Conservation (phyloP, 2,329 filamentous ascomycete genomes). For the Dactylellina haptotyla region DNA sequence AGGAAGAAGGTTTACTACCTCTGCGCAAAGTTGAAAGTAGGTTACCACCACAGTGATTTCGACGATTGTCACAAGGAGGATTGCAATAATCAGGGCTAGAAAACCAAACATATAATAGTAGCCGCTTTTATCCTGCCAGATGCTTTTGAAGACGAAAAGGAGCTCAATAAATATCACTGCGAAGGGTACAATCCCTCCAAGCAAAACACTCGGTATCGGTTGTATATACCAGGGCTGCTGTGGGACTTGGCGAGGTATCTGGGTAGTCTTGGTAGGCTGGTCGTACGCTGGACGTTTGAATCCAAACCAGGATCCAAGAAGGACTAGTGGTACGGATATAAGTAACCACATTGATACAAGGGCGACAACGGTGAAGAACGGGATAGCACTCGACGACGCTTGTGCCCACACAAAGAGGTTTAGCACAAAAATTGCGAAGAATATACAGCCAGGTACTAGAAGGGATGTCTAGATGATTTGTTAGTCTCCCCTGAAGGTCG, state of each 20-base stretch:
- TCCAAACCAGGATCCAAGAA: conserved; percentile 80
- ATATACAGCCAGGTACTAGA: conserved; percentile 81
- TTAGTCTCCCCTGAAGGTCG: neutral
- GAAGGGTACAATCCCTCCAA: conserved; percentile 83
- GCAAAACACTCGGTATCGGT: conserved; percentile 71
- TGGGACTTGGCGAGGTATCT: conserved; percentile 78
- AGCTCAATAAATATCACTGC: conserved; percentile 89
- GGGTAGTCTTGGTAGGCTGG: conserved; percentile 80
- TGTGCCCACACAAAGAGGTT: conserved; percentile 93
- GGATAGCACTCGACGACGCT: conserved; percentile 85
- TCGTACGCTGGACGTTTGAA: conserved; percentile 77
- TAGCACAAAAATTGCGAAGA: conserved; percentile 78
- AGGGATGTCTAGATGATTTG: conserved; percentile 70
- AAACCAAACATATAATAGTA: conserved; percentile 95
- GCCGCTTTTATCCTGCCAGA: conserved; percentile 90
- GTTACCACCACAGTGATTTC: conserved; percentile 85
- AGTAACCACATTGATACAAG: conserved; percentile 82
- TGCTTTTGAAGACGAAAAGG: conserved; percentile 83
- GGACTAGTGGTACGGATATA: conserved; percentile 85
- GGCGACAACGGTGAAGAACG: conserved; percentile 79
- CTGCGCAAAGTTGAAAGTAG: conserved; percentile 82
- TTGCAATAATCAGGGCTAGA: conserved; percentile 76
- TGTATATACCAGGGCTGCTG: conserved; percentile 78
- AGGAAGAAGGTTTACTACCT: conserved; percentile 68
- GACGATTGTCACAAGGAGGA: conserved; percentile 79